A percentile compares a stretch with the other conserved stretches of the same genome.
Conservation (phyloP, 2,329 filamentous ascomycete species). For the Bipolaris gigantea region DNA sequence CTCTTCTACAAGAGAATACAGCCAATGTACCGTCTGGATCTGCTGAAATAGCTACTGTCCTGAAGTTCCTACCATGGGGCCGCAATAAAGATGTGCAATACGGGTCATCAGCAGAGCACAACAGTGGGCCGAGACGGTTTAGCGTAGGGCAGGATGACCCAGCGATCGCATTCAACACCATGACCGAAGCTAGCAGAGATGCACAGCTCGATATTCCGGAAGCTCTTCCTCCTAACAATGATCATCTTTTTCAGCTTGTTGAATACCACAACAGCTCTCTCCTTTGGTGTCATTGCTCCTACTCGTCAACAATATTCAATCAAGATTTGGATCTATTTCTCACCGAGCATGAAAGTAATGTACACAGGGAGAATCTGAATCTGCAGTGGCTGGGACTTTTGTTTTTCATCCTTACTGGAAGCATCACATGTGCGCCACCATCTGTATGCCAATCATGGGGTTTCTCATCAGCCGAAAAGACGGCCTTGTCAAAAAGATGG, state of each 20-base stretch:
- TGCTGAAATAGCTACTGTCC: slow-evolving; percentile 50
- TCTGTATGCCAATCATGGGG: slow-evolving; percentile 44
- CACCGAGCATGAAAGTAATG: slow-evolving; percentile 38
- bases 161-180: not conserved
- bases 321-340: slow-evolving; percentile 4
- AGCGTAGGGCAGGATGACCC: slow-evolving; percentile 1
- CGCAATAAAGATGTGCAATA: slow-evolving; percentile 46
- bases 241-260: slow-evolving; percentile 25
- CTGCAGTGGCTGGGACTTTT: slow-evolving; percentile 51
- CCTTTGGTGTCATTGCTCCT: slow-evolving; percentile 46
- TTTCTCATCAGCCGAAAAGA: slow-evolving; percentile 44
- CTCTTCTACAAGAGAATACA: not conserved
- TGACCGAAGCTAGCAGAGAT: slow-evolving; percentile 8
- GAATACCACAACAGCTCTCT: slow-evolving; percentile 42
- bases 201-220: slow-evolving; percentile 35
- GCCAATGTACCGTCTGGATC: not conserved
- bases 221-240: slow-evolving; percentile 32
- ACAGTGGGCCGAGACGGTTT: slow-evolving; percentile 12
- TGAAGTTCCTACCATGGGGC: slow-evolving; percentile 55
- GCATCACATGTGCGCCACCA: slow-evolving; percentile 45
- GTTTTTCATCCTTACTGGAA: slow-evolving; percentile 48
- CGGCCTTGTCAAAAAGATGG: slow-evolving; percentile 47
- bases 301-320: slow-evolving; percentile 27
- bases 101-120: slow-evolving; percentile 15
- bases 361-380: slow-evolving; percentile 41